Conservation (phyloP, 805 yeast species). For the Nakazawaea ishiwadae region DNA sequence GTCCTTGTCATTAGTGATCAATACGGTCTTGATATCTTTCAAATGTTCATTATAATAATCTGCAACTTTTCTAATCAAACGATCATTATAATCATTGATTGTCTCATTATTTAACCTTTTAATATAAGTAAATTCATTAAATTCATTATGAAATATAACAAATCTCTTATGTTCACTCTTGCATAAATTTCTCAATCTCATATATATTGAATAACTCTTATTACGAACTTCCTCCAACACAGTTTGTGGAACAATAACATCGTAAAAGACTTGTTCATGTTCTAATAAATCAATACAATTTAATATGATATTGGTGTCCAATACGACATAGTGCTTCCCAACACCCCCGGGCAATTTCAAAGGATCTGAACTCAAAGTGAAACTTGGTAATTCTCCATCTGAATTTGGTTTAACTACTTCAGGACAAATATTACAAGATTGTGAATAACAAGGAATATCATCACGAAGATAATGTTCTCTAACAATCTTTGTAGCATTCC, state of each 20-base stretch:
- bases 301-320: constrained; percentile 86
- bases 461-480: constrained; percentile 90
- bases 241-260: constrained; percentile 92
- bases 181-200: constrained; percentile 72
- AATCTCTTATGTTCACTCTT: constrained; percentile 78
- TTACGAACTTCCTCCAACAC: constrained; percentile 91
- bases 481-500: constrained; percentile 85
- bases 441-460: constrained; percentile 89
- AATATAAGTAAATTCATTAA: constrained; percentile 64
- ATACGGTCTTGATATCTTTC: constrained; percentile 40
- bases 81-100: constrained; percentile 85
- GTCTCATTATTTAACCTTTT: constrained; percentile 61
- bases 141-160: constrained; percentile 91
- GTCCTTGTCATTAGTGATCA: constrained; percentile 74
- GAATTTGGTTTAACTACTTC: constrained; percentile 55
- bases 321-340: constrained; percentile 73
- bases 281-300: constrained; percentile 90
- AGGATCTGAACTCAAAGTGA: constrained; percentile 66
- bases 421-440: constrained; percentile 60
- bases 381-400: constrained; percentile 57
- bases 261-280: constrained; percentile 68
- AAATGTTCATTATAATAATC: constrained; percentile 73
- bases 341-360: constrained; percentile 33
- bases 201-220: constrained; percentile 81
- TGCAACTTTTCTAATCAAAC: constrained; percentile 77